phyloP scores from a whole-genome alignment of 1,139 yeast species.

The Hanseniaspora uvarum region DNA sequence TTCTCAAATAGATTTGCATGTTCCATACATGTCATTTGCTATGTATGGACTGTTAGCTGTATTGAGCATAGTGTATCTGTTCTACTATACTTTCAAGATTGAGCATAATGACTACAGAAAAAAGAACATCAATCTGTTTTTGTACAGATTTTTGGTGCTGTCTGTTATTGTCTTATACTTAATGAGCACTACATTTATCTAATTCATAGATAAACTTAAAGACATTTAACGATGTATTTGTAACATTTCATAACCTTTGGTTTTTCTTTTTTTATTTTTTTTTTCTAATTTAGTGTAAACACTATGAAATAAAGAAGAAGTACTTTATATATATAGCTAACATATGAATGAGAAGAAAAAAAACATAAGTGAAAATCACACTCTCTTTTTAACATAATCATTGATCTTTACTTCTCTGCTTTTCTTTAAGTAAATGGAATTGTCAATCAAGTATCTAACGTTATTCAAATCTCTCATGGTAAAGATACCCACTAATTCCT shows the following conservation, averaged over 20 bases:
- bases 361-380: neutral
- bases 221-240: too few relatives aligned
- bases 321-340: neutral
- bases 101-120: neutral
- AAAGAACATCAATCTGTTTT: neutral
- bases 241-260: too few relatives aligned
- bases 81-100: neutral
- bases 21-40: slow-evolving; percentile 48
- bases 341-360: neutral
- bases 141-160: neutral
- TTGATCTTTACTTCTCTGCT: neutral
- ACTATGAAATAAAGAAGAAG: too few relatives aligned
- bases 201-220: neutral
- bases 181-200: neutral
- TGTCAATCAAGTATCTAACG: slow-evolving; percentile 14
- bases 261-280: too few relatives aligned
- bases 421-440: slow-evolving; percentile 12
- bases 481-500: slow-evolving; percentile 12
- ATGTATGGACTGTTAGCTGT: slow-evolving; percentile 31
- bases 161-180: neutral
- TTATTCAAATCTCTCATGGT: slow-evolving; percentile 14
- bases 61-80: slow-evolving; percentile 20
- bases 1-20: slow-evolving; percentile 52
- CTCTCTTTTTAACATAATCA: slow-evolving; percentile 11
- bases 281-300: too few relatives aligned